Percentiles rank a stretch among this genome's conserved stretches.
Evolutionary conservation across 2,329 filamentous ascomycete genomes (phyloP).

Genomic region (Fonsecaea pedrosoi): DNA sequence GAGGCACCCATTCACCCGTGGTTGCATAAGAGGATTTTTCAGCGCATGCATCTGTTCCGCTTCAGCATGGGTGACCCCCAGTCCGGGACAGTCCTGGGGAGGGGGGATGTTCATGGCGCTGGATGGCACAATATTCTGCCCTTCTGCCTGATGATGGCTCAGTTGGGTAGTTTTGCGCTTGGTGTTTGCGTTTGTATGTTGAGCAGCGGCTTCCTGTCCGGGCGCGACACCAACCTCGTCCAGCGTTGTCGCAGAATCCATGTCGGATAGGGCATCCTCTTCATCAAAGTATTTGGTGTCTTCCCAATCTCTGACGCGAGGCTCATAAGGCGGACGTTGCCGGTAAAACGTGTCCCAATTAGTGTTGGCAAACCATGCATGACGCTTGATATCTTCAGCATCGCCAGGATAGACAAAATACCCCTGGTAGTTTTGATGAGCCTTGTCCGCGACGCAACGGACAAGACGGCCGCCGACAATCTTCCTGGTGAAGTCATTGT

Average conservation of each 20-base stretch:
- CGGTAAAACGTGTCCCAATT: conserved; percentile 78
- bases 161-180: conserved; percentile 18
- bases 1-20: not conserved
- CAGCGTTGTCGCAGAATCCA: conserved; percentile 55
- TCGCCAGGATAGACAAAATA: conserved; percentile 82
- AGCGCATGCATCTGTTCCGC: conserved; percentile 15
- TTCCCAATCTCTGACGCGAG: conserved; percentile 69
- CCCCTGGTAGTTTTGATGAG: conserved; percentile 51
- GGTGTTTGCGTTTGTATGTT: not conserved
- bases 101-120: conserved; percentile 25
- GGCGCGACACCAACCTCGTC: conserved; percentile 51
- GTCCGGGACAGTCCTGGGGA: not conserved
- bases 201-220: conserved; percentile 13
- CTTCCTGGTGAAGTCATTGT: conserved; percentile 61
- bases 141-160: conserved; percentile 39
- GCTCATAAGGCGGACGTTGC: conserved; percentile 78
- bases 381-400: conserved; percentile 85
- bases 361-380: conserved; percentile 82
- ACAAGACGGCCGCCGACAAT: conserved; percentile 38
- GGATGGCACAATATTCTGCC: conserved; percentile 40
- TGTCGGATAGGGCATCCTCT: conserved; percentile 72
- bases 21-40: conserved; percentile 27
- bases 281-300: conserved; percentile 93
- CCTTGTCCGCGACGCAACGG: conserved; percentile 43
- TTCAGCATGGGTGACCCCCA: not conserved